phyloP scores from a whole-genome alignment of 1,139 yeast genomes.

The Hemisphaericaspora subhashii region DNA sequence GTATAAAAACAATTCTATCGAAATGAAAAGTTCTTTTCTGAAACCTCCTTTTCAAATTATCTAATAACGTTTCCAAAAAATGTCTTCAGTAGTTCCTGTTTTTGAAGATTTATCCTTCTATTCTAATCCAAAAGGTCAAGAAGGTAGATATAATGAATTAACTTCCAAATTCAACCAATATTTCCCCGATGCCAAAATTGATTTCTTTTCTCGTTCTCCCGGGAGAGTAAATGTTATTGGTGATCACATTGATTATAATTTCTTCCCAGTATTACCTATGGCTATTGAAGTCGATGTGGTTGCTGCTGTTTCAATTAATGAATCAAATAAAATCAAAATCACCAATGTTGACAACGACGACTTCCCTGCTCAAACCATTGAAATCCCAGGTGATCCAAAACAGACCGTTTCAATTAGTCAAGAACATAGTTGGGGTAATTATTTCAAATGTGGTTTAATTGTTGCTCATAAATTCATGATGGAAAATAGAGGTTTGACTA shows the following conservation, averaged over 20 bases:
- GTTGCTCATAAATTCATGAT: slow-evolving; percentile 57
- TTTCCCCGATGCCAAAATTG: slow-evolving; percentile 29
- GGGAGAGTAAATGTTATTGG: slow-evolving; percentile 78
- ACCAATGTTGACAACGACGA: slow-evolving; percentile 35
- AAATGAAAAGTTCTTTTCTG: too few relatives aligned
- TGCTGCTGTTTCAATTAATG: slow-evolving; percentile 42
- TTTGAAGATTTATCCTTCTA: slow-evolving; percentile 38
- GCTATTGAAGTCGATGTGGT: slow-evolving; percentile 68
- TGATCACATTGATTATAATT: slow-evolving; percentile 72
- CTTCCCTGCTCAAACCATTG: slow-evolving; percentile 35
- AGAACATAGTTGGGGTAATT: slow-evolving; percentile 59
- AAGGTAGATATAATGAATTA: slow-evolving; percentile 28
- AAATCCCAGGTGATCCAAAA: slow-evolving; percentile 35
- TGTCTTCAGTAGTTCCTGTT: slow-evolving; percentile 25
- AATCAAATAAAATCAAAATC: slow-evolving; percentile 33
- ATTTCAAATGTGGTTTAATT: slow-evolving; percentile 65
- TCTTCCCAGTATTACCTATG: slow-evolving; percentile 73
- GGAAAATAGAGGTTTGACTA: slow-evolving; percentile 24
- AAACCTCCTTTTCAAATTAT: background rate
- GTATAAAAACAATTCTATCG: too few relatives aligned
- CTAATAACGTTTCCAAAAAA: background rate
- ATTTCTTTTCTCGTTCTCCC: slow-evolving; percentile 61
- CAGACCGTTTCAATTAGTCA: slow-evolving; percentile 48
- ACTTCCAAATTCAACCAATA: slow-evolving; percentile 18
- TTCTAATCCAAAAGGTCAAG: slow-evolving; percentile 24